phyloP scores from a whole-genome alignment of 306 rosid species.

The Rubus parviflorus region DNA sequence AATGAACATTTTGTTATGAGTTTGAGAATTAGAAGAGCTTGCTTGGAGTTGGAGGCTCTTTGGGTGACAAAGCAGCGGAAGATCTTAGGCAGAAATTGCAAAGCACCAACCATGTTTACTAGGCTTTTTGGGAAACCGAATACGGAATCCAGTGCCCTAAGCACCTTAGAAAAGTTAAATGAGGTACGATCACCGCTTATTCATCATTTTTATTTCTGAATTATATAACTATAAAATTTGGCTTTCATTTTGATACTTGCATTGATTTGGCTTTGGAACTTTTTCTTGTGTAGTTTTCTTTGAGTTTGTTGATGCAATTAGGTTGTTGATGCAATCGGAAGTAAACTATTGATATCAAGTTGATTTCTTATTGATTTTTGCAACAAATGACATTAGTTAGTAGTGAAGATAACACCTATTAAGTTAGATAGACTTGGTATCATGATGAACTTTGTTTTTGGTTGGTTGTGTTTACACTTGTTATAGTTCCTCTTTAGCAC shows the following conservation, averaged over 20 bases:
- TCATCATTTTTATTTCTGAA: not conserved
- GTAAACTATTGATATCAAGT: not conserved
- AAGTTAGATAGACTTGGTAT: not conserved
- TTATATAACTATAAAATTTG: too few species aligned
- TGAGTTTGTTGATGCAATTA: slow-evolving; percentile 1
- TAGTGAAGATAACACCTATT: too few species aligned
- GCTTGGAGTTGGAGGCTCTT: too few species aligned
- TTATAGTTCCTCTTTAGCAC: not conserved
- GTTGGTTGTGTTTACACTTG: not conserved
- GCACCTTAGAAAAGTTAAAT: slow-evolving; percentile 79
- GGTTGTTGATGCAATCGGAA: not conserved
- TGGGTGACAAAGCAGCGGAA: too few species aligned
- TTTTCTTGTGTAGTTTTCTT: not conserved
- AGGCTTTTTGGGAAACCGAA: slow-evolving; percentile 85
- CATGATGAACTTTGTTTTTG: not conserved
- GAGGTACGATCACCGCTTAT: slow-evolving; percentile 49
- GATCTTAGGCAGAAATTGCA: too few species aligned
- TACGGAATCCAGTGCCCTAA: slow-evolving; percentile 70
- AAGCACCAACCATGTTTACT: slow-evolving; percentile 64
- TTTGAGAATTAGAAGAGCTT: too few species aligned
- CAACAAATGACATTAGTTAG: not conserved
- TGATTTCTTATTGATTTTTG: not conserved
- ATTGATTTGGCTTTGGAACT: too few species aligned
- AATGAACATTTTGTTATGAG: too few species aligned
- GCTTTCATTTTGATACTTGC: too few species aligned